A percentile compares a stretch with the other conserved stretches of the same genome.
phyloP scores from a whole-genome alignment of 306 rosid genomes.

The Cucurbita pepo region DNA sequence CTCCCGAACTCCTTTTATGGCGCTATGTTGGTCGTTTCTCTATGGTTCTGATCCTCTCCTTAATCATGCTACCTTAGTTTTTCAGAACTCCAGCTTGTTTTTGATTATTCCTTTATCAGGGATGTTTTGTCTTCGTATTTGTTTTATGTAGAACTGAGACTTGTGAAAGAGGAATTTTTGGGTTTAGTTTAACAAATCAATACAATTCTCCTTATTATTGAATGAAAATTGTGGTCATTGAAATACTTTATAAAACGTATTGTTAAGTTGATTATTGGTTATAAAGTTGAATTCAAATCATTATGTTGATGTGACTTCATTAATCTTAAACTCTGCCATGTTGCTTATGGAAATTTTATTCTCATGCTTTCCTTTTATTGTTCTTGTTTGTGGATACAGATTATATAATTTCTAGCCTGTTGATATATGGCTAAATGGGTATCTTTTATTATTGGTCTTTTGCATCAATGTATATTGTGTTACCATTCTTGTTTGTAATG shows the following conservation, averaged over 20 bases:
- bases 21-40: neutral
- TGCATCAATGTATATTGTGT: no score
- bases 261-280: neutral
- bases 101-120: neutral
- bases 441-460: neutral
- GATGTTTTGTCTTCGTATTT: neutral
- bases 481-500: no score
- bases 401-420: neutral
- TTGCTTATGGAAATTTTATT: neutral
- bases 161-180: neutral
- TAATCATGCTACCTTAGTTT: neutral
- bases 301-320: neutral
- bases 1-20: neutral
- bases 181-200: neutral
- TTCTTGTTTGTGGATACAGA: neutral
- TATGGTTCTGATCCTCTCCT: slow-evolving; percentile 3
- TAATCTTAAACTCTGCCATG: neutral
- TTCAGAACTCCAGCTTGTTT: slow-evolving; percentile 6
- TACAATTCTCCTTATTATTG: neutral
- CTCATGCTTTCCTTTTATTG: neutral
- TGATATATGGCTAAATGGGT: no score
- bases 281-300: neutral
- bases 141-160: neutral
- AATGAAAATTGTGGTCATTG: neutral
- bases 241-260: neutral